phyloP scores from a whole-genome alignment of 2,329 filamentous ascomycete species.

The Fusarium transvaalense region DNA sequence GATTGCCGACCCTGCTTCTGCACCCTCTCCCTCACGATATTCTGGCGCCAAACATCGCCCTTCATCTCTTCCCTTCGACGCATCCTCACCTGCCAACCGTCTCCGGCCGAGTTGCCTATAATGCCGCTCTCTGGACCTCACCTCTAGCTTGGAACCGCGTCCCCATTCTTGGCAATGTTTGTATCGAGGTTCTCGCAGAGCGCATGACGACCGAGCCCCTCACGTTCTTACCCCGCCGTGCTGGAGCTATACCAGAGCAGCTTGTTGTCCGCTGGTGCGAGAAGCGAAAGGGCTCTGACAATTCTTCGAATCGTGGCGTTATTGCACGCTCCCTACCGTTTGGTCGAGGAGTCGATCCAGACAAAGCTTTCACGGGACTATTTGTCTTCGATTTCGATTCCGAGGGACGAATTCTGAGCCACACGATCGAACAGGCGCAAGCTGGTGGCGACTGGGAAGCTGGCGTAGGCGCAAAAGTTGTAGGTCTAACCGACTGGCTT shows the following conservation, averaged over 20 bases:
- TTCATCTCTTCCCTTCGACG: constrained; percentile 79
- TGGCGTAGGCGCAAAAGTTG: constrained; percentile 83
- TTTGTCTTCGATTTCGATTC: constrained; percentile 97
- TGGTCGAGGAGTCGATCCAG: constrained; percentile 60
- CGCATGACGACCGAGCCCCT: constrained; percentile 78
- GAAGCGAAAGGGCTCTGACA: constrained; percentile 75
- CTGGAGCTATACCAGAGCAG: constrained; percentile 64
- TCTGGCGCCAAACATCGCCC: constrained; percentile 78
- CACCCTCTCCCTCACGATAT: constrained; percentile 79
- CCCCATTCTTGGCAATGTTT: constrained; percentile 90
- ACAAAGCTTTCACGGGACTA: constrained; percentile 86
- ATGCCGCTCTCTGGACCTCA: constrained; percentile 93
- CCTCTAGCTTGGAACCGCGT: constrained; percentile 96
- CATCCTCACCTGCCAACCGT: constrained; percentile 93
- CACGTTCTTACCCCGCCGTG: constrained; percentile 60
- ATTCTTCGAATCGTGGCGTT: constrained; percentile 50
- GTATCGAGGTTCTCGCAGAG: constrained; percentile 87
- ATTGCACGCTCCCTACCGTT: constrained; percentile 60
- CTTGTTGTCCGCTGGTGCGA: constrained; percentile 76
- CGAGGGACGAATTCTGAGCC: constrained; percentile 83
- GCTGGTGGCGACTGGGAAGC: constrained; percentile 86
- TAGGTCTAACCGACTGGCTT: constrained; percentile 94
- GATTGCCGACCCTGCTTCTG: constrained; percentile 75
- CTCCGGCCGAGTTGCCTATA: constrained; percentile 89
- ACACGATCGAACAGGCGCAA: constrained; percentile 95